Evolutionary conservation across 495 filamentous ascomycete genomes (phyloP), one percentile per base, ranked within the genome.

Genomic region (Podospora comata): DNA sequence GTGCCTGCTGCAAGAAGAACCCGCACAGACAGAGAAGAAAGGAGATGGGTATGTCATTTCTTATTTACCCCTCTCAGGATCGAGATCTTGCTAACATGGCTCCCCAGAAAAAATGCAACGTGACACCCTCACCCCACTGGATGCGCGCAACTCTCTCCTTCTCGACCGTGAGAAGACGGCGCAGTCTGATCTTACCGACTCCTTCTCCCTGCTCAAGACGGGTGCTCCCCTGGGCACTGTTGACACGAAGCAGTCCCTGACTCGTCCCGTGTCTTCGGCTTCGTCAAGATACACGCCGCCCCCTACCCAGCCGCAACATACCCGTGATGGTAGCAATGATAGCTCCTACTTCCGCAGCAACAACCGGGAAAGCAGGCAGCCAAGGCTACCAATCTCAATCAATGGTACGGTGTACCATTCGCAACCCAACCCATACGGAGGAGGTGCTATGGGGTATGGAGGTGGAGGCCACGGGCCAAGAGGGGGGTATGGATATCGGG

Each of bases 101-200:
- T 23, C 26, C 28, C 68, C 79, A 90, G 94, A 97, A 79, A 95
- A 96, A 84, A 75, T 87, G 53, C 89, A 90, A 66, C 83, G 92
- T 53, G 94, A 97, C 78, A 89, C 90, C 67, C 87, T 98, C 53
- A 98, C 95, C 4, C 90, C 95, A 13, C 82, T 99, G 32, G 93
- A 94, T 72, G 90, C 94, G 0, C 91, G 93, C 68, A 96, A 97
- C 77, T 95, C 93, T 15, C 86, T 99, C 7, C 87, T 99, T 56
- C 89, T 94, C 53, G 77, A 79, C 62, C 79, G 77, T 13, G 4
- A 59, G 58, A 79, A 79, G 60, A 73, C 73, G 20, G 59, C 72
- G 0, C 18, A 34, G 7, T 70, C 71, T 11, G 71, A 70, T 19
- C n/a, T 65, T 1, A 66, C 73, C 5, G 74, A 75, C 32, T 73